phyloP scores from a whole-genome alignment of 768 basidiomycete genomes.

The Boletales sp. region DNA sequence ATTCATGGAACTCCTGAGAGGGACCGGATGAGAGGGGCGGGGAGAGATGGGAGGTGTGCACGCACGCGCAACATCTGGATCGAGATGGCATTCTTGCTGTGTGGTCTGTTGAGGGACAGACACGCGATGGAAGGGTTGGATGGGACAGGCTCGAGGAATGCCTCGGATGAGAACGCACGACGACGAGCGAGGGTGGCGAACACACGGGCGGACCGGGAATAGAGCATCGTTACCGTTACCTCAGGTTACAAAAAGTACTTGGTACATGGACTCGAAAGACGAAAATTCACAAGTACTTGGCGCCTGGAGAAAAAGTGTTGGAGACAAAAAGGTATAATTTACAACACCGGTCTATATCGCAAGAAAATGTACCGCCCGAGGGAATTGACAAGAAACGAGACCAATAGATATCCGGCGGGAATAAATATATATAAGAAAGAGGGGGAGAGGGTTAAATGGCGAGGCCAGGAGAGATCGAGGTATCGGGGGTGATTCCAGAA shows the following conservation, averaged over 20 bases:
- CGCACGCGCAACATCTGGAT: constrained; percentile 61
- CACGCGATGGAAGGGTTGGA: constrained; percentile 64
- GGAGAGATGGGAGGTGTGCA: not conserved
- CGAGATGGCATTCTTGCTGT: constrained; percentile 87
- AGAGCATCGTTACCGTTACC: too few species aligned
- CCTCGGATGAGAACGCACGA: constrained; percentile 20
- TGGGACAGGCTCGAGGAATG: constrained; percentile 47
- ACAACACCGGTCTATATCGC: constrained; percentile 2
- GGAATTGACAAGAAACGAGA: not conserved
- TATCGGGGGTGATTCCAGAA: constrained; percentile 14
- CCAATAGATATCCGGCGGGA: too few species aligned
- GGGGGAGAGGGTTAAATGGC: constrained; percentile 15
- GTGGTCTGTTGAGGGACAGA: constrained; percentile 76
- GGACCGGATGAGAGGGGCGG: not conserved
- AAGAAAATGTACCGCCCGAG: not conserved
- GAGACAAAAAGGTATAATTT: not conserved
- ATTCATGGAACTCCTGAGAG: constrained; percentile 65
- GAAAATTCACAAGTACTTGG: too few species aligned
- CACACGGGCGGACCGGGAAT: not conserved
- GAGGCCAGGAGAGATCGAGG: constrained; percentile 7
- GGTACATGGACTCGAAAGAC: too few species aligned
- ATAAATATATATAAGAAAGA: too few species aligned
- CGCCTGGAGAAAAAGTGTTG: too few species aligned
- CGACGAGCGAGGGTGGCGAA: not conserved
- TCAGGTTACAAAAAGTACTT: too few species aligned